phyloP scores from a whole-genome alignment of 495 filamentous ascomycete genomes.

The Tuber brumale region DNA sequence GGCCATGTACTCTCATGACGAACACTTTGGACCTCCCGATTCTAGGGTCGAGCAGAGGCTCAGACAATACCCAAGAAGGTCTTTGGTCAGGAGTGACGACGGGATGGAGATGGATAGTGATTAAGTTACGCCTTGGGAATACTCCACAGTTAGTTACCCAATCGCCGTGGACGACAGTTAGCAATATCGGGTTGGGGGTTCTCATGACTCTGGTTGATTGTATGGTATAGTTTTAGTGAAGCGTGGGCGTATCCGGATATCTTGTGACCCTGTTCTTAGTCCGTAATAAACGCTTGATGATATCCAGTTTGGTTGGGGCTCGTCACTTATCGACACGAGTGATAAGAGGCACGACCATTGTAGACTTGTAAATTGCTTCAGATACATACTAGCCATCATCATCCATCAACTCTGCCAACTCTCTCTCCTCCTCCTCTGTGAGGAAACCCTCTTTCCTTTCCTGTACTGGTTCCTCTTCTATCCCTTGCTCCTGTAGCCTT shows the following conservation, averaged over 20 bases:
- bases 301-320: neutral
- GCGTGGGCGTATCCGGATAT: neutral
- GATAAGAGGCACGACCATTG: neutral
- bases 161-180: neutral
- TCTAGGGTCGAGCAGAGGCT: constrained; percentile 29
- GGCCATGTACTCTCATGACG: constrained; percentile 41
- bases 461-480: constrained; percentile 44
- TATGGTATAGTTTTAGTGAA: neutral
- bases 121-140: neutral
- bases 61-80: constrained; percentile 19
- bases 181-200: neutral
- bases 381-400: constrained; percentile 51
- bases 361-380: neutral
- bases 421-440: constrained; percentile 76
- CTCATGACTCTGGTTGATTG: neutral
- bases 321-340: neutral
- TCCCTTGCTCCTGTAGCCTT: constrained; percentile 47
- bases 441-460: constrained; percentile 49
- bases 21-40: constrained; percentile 34
- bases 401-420: constrained; percentile 81
- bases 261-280: neutral
- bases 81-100: constrained; percentile 34
- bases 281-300: neutral
- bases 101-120: constrained; percentile 42
- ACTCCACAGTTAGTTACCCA: neutral